phyloP scores from a whole-genome alignment of 345 rosid genomes.

The Lepidium sativum region DNA sequence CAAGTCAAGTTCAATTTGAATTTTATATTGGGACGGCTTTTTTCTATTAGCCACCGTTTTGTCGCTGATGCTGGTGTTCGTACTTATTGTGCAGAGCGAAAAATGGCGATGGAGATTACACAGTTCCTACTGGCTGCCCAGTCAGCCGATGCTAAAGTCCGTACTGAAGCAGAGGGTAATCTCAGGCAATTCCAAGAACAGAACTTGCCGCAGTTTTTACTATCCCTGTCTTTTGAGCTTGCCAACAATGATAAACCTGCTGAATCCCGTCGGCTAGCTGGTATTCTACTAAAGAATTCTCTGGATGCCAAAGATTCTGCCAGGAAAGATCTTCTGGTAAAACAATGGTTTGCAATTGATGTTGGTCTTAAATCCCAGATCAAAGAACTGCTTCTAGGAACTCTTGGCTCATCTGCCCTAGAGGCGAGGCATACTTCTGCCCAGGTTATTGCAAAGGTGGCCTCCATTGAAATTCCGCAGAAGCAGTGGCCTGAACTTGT shows the following conservation, averaged over 20 bases:
- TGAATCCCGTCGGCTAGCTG: constrained; percentile 82
- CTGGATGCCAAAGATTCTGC: constrained; percentile 74
- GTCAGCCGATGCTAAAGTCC: constrained; percentile 58
- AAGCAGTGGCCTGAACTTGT: constrained; percentile 93
- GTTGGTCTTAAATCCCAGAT: constrained; percentile 63
- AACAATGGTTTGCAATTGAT: constrained; percentile 68
- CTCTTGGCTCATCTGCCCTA: constrained; percentile 52
- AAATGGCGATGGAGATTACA: constrained; percentile 91
- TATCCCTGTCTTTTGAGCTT: constrained; percentile 77
- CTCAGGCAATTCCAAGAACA: constrained; percentile 79
- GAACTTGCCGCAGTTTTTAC: constrained; percentile 58
- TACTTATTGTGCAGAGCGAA: constrained; percentile 25
- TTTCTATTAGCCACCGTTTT: neutral
- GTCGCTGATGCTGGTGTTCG: neutral
- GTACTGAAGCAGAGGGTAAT: constrained; percentile 69
- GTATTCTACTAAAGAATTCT: constrained; percentile 87
- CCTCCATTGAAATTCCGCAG: constrained; percentile 81
- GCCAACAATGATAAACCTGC: constrained; percentile 67
- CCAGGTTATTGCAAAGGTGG: constrained; percentile 88
- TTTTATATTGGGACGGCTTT: neutral
- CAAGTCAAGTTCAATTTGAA: neutral
- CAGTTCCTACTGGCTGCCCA: constrained; percentile 75
- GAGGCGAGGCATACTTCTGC: constrained; percentile 89
- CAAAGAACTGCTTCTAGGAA: constrained; percentile 60
- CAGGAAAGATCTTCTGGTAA: constrained; percentile 58